Conservation (phyloP, 345 rosid species). For the Moringa oleifera region DNA sequence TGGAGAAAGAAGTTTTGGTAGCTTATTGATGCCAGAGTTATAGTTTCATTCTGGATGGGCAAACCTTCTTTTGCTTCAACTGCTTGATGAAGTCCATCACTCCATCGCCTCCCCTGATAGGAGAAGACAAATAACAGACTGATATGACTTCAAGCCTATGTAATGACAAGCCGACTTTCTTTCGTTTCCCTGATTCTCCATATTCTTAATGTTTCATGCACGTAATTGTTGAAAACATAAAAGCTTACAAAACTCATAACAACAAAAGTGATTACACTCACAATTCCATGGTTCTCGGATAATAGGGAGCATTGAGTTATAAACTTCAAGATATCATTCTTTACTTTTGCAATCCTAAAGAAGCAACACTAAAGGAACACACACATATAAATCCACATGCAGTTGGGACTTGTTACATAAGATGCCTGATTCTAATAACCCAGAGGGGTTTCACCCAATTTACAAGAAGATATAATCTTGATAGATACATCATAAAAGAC, state of each 20-base stretch:
- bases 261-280: too few species aligned
- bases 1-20: constrained; percentile 98
- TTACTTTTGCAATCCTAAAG: neutral
- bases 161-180: neutral
- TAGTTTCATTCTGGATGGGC: constrained; percentile 96
- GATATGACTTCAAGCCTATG: neutral
- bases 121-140: constrained; percentile 12
- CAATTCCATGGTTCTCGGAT: neutral
- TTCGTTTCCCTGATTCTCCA: neutral
- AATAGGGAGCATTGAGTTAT: neutral
- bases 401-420: neutral
- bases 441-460: too few species aligned
- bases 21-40: constrained; percentile 93
- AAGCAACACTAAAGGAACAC: neutral
- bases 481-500: too few species aligned
- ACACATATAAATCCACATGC: neutral
- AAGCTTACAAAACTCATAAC: neutral
- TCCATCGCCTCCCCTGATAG: constrained; percentile 92
- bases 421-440: too few species aligned
- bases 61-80: constrained; percentile 97
- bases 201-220: neutral
- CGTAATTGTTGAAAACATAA: neutral
- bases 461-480: too few species aligned
- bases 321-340: neutral
- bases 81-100: constrained; percentile 99